phyloP scores from a whole-genome alignment of 2,329 filamentous ascomycete genomes.

The Penicillium glabrum region DNA sequence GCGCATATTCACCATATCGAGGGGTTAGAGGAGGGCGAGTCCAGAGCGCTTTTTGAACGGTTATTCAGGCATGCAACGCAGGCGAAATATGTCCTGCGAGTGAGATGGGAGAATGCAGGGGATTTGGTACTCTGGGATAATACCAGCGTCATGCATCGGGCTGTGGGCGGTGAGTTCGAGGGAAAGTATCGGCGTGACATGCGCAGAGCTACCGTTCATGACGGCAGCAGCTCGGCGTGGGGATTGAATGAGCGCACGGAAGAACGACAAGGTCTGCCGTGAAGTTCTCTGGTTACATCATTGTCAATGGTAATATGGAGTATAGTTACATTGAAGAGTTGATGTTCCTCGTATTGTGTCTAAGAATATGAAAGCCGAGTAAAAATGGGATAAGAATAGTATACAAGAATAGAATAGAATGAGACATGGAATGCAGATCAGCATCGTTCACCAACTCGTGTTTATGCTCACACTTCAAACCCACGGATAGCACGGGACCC shows the following conservation, averaged over 20 bases:
- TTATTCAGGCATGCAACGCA: conserved; percentile 49
- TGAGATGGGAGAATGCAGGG: conserved; percentile 50
- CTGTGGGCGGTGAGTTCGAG: conserved; percentile 49
- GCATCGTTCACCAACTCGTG: neutral
- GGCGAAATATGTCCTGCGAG: conserved; percentile 46
- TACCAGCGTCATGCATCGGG: conserved; percentile 56
- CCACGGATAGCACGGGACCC: neutral
- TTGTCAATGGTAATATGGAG: neutral
- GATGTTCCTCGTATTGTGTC: neutral
- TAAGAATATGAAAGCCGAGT: neutral
- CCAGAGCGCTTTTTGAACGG: conserved; percentile 32
- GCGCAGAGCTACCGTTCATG: conserved; percentile 58
- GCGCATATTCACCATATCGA: conserved; percentile 57
- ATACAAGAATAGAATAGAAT: conserved; percentile 11
- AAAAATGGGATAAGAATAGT: neutral
- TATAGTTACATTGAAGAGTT: neutral
- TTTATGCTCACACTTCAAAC: neutral
- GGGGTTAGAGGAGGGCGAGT: conserved; percentile 37
- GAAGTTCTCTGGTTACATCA: neutral
- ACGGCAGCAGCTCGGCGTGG: conserved; percentile 43
- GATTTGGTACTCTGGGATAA: conserved; percentile 63
- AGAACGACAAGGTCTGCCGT: conserved; percentile 30
- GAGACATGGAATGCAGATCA: conserved; percentile 6
- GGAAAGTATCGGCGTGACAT: conserved; percentile 54
- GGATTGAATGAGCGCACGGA: conserved; percentile 42